Evolutionary conservation across 805 yeast genomes (phyloP), one percentile per base, ranked within the genome.

Genomic region (Wickerhamomyces xylosicus): DNA sequence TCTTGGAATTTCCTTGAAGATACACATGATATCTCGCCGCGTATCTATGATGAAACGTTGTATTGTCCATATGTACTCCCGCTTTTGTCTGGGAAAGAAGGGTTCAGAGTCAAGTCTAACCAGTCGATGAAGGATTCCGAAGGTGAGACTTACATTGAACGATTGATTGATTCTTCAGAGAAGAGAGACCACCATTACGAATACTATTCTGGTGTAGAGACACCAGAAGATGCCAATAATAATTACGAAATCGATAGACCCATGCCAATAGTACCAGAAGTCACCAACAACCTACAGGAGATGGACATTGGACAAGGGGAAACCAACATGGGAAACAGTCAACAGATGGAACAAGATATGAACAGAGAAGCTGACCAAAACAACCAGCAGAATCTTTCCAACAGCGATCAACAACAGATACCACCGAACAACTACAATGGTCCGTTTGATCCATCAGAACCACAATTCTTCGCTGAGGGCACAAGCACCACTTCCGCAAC

Each of bases 151-250:
- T 53, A 62, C 18, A 79, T 89, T 75, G 96, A 89, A 56, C 74
- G 76, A 35, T 64, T 85, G 52, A 82, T 89, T 42, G 83, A 85
- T 51, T 72, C 73, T 33, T 75, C 85, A 35, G 97, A 89, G 57
- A 87, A 79, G 55, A 72, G 85, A 37, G 96, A 89, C 59, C 95
- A 89, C 57, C 85, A 87, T 57, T 89, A 79, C 57, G 97, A 89
- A 56, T 89, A 85, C 56, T 87, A 79, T 53, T 79, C 94, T 9
- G 95, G 94, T 10, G 54, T 89, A 13, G 69, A 67, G 41, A 74
- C 80, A 0, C 71, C 74, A 1, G 80, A 71, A 44, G 77, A 74
- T 52, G 72, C 71, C 18, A 65, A 66, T 41, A 71, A 57, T 43
- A 63, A 59, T 41, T 63, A 58, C 42, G 67, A 59, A 35, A 49